Conservation (phyloP, 148 eudicot species). For the Silene conica region DNA sequence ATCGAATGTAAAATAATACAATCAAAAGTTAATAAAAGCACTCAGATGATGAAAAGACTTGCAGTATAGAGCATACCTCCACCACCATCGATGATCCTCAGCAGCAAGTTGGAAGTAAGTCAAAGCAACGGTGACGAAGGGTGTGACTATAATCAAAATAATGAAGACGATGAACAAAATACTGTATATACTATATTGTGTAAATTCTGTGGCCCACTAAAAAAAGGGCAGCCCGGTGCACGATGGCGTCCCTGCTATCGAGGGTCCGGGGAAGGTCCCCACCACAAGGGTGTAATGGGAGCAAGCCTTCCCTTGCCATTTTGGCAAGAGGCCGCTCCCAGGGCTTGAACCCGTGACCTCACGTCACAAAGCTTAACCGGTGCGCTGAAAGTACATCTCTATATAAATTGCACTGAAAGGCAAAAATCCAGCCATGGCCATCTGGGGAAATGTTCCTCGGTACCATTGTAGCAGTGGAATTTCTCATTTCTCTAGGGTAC, state of each 20-base stretch:
- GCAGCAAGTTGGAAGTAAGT: constrained; percentile 43
- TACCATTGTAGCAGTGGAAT: constrained; percentile 33
- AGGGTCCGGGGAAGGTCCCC: too few relatives aligned
- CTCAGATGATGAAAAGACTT: background rate
- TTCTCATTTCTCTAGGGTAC: too few relatives aligned
- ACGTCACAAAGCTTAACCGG: too few relatives aligned
- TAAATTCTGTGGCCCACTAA: constrained; percentile 40
- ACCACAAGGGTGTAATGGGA: too few relatives aligned
- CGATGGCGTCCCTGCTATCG: too few relatives aligned
- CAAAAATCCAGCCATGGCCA: constrained; percentile 41
- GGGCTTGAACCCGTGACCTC: too few relatives aligned
- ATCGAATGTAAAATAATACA: background rate
- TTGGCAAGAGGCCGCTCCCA: too few relatives aligned
- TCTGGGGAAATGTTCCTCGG: constrained; percentile 31
- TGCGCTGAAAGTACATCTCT: too few relatives aligned
- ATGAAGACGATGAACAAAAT: constrained; percentile 38
- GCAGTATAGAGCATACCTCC: constrained; percentile 28
- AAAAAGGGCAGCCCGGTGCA: too few relatives aligned
- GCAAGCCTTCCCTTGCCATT: too few relatives aligned
- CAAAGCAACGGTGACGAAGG: constrained; percentile 37
- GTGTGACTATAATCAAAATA: constrained; percentile 33
- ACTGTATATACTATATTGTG: constrained; percentile 37
- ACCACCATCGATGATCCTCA: constrained; percentile 41
- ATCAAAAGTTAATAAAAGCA: background rate
- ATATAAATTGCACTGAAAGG: constrained; percentile 37